A percentile compares a stretch with the other conserved stretches of the same genome.
Evolutionary conservation across 1,284 basidiomycete species (phyloP).

Genomic region (Ustilago trichophora): DNA sequence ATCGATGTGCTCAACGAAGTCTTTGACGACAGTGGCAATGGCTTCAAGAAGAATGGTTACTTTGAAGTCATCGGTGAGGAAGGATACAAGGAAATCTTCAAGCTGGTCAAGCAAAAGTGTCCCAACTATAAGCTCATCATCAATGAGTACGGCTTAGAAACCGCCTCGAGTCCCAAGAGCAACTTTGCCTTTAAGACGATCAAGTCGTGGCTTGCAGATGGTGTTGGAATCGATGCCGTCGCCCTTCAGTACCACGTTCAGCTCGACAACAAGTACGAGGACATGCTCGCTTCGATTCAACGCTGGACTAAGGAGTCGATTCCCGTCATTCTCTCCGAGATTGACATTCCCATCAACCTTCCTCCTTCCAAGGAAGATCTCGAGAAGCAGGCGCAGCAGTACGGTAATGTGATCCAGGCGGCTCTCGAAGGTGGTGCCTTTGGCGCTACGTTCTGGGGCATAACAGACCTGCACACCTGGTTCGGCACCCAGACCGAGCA

Average conservation of each 20-base stretch:
- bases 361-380: constrained; percentile 27
- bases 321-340: constrained; percentile 38
- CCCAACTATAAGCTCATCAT: constrained; percentile 40
- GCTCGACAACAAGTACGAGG: constrained; percentile 16
- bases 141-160: constrained; percentile 45
- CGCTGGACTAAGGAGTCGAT: constrained; percentile 30
- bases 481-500: constrained; percentile 19
- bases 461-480: constrained; percentile 25
- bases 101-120: constrained; percentile 38
- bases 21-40: constrained; percentile 32
- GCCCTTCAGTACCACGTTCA: constrained; percentile 40
- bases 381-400: constrained; percentile 42
- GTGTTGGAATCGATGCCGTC: constrained; percentile 28
- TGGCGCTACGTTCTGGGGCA: constrained; percentile 29
- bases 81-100: constrained; percentile 37
- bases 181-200: constrained; percentile 48
- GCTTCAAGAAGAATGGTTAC: constrained; percentile 47
- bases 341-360: constrained; percentile 40
- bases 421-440: constrained; percentile 38
- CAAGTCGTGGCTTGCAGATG: constrained; percentile 37
- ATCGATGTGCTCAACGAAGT: constrained; percentile 49
- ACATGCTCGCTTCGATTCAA: constrained; percentile 40
- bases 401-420: constrained; percentile 34
- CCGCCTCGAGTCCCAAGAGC: constrained; percentile 25
- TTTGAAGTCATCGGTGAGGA: constrained; percentile 43